Conservation (phyloP, 2,329 filamentous ascomycete genomes). For the Neonectria magnoliae region DNA sequence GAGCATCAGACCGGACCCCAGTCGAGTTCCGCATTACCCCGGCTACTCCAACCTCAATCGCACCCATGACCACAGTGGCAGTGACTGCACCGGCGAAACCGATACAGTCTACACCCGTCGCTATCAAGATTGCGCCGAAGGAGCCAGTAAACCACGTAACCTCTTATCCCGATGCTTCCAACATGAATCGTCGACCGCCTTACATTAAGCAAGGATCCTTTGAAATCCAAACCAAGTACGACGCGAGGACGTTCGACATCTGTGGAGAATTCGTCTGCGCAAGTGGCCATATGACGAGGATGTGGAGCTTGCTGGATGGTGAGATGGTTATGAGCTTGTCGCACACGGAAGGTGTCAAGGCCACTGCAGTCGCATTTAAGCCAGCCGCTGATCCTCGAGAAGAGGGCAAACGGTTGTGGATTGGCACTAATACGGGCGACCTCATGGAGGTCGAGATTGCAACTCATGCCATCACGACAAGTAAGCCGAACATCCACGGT, state of each 20-base stretch:
- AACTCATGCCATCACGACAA: constrained; percentile 75
- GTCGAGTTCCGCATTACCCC: constrained; percentile 38
- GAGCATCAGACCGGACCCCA: constrained; percentile 38
- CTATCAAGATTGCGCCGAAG: constrained; percentile 36
- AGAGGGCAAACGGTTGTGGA: constrained; percentile 86
- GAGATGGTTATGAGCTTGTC: constrained; percentile 82
- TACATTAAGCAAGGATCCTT: constrained; percentile 75
- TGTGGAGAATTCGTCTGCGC: constrained; percentile 90
- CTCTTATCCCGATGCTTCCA: constrained; percentile 85
- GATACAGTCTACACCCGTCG: constrained; percentile 32
- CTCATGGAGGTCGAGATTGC: constrained; percentile 87
- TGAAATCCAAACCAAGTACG: constrained; percentile 86
- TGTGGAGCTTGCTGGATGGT: constrained; percentile 87
- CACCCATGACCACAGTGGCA: constrained; percentile 5
- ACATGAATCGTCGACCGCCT: constrained; percentile 85
- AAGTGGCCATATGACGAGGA: constrained; percentile 84
- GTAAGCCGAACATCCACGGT: constrained; percentile 77
- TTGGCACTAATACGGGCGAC: constrained; percentile 89
- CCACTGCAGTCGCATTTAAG: constrained; percentile 85
- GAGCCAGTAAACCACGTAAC: constrained; percentile 63
- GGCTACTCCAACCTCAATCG: constrained; percentile 28
- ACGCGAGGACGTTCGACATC: constrained; percentile 85
- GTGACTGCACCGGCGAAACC: constrained; percentile 30
- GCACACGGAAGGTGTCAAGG: constrained; percentile 86
- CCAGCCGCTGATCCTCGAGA: constrained; percentile 80